Conservation (phyloP, 179 eudicot genomes). For the Gypsophila paniculata region DNA sequence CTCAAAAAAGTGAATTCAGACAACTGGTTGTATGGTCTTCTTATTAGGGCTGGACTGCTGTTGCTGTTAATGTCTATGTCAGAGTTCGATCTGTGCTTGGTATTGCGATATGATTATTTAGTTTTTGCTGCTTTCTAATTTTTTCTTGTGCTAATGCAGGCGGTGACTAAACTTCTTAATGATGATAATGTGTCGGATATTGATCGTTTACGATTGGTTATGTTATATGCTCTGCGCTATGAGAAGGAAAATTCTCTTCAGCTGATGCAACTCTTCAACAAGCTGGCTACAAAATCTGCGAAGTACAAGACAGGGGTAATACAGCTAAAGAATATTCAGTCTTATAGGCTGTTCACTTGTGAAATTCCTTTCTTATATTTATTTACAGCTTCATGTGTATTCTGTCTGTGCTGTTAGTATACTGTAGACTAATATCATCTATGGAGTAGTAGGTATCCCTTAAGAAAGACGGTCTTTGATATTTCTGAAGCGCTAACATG, state of each 20-base stretch:
- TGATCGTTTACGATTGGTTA: conserved; percentile 78
- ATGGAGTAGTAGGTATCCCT: background rate
- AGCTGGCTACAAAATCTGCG: conserved; percentile 74
- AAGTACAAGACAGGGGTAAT: conserved; percentile 93
- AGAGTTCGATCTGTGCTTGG: background rate
- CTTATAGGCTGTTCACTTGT: background rate
- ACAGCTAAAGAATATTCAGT: conserved; percentile 15
- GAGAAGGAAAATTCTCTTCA: conserved; percentile 91
- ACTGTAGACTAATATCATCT: background rate
- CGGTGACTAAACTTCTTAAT: conserved; percentile 75
- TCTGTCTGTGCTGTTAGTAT: background rate
- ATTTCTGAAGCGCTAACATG: background rate
- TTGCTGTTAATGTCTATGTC: background rate
- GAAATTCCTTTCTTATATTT: background rate
- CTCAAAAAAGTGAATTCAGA: too few relatives aligned
- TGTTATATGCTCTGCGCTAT: conserved; percentile 89
- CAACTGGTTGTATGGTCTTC: too few relatives aligned
- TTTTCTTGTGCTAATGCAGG: conserved; percentile 40
- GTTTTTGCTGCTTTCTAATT: conserved; percentile 7
- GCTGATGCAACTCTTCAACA: conserved; percentile 87
- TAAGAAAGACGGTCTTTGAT: too few relatives aligned
- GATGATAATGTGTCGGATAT: conserved; percentile 73
- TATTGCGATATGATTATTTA: background rate
- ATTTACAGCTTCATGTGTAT: background rate
- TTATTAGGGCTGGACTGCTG: too few relatives aligned